Conservation (phyloP, 2,329 filamentous ascomycete genomes). For the Fusarium heterosporum region DNA sequence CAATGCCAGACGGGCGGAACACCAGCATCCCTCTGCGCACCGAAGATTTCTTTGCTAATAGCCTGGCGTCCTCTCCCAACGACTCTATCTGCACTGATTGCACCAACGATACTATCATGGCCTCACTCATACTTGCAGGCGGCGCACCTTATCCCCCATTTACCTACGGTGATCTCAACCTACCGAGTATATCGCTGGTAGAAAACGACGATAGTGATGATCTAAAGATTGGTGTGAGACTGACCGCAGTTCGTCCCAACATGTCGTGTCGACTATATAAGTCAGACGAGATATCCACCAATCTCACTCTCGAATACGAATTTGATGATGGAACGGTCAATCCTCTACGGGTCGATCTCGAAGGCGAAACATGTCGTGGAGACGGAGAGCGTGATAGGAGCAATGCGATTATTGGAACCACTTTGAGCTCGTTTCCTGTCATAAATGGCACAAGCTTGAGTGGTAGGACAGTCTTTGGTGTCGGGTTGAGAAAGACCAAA, state of each 20-base stretch:
- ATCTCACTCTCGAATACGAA: slow-evolving; percentile 39
- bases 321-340: slow-evolving; percentile 31
- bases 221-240: slow-evolving; percentile 40
- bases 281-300: slow-evolving; percentile 41
- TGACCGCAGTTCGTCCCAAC: slow-evolving; percentile 50
- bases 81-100: slow-evolving; percentile 44
- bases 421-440: background rate
- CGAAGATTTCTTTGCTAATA: slow-evolving; percentile 50
- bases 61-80: slow-evolving; percentile 37
- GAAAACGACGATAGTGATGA: slow-evolving; percentile 21
- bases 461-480: slow-evolving; percentile 33
- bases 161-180: slow-evolving; percentile 51
- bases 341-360: slow-evolving; percentile 42
- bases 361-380: slow-evolving; percentile 39
- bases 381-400: slow-evolving; percentile 7
- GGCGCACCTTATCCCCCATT: slow-evolving; percentile 53
- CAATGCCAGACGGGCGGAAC: slow-evolving; percentile 43
- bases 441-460: background rate
- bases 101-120: slow-evolving; percentile 47
- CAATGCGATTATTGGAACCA: slow-evolving; percentile 39
- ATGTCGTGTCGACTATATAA: slow-evolving; percentile 45
- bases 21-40: slow-evolving; percentile 42
- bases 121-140: slow-evolving; percentile 52
- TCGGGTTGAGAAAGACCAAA: slow-evolving; percentile 33
- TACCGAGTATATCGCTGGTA: slow-evolving; percentile 43